These are phyloP conservation scores for Entomortierella parvispora DNA, from an alignment of 192 early-diverging fungal genomes.

Conservation along the genomic window DNA sequence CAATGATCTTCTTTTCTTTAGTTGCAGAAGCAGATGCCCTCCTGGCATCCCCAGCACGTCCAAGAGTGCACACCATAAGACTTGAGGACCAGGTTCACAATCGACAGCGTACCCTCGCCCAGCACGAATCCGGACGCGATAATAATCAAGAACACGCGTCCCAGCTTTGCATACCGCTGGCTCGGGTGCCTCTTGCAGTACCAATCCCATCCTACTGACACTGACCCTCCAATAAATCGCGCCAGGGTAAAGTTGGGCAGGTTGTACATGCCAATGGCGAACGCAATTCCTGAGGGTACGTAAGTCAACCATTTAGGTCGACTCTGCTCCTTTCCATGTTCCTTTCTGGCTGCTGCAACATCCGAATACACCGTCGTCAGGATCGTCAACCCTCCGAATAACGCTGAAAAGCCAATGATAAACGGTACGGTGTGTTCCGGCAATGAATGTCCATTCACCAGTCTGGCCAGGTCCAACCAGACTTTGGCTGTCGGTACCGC, in stretches of 20 bases:
- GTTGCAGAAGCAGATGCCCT: conserved; percentile 35
- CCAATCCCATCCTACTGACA: conserved; percentile 59
- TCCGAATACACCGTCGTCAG: conserved; percentile 45
- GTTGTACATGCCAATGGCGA: conserved; percentile 86
- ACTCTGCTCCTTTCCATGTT: conserved; percentile 23
- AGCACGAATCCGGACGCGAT: conserved; percentile 80
- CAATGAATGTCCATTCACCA: conserved; percentile 79
- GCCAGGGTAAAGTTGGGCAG: conserved; percentile 80
- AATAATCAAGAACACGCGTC: conserved; percentile 74
- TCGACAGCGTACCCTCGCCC: conserved; percentile 78
- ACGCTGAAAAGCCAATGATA: conserved; percentile 59
- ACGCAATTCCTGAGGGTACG: conserved; percentile 79
- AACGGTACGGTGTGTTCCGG: conserved; percentile 73
- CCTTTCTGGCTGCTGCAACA: conserved; percentile 18
- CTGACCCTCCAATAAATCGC: conserved; percentile 69
- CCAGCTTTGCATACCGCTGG: conserved; percentile 51
- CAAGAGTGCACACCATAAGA: conserved; percentile 49
- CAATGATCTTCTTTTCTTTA: conserved; percentile 1
- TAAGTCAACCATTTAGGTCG: conserved; percentile 55
- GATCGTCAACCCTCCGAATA: conserved; percentile 63
- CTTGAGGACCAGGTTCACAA: conserved; percentile 65
- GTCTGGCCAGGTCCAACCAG: conserved; percentile 81
- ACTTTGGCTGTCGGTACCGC: conserved; percentile 79
- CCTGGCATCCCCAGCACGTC: conserved; percentile 38
- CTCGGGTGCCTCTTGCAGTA: conserved; percentile 37